Evolutionary conservation across 2,329 filamentous ascomycete species (phyloP).

Genomic region (Hypoxylon sp.): DNA sequence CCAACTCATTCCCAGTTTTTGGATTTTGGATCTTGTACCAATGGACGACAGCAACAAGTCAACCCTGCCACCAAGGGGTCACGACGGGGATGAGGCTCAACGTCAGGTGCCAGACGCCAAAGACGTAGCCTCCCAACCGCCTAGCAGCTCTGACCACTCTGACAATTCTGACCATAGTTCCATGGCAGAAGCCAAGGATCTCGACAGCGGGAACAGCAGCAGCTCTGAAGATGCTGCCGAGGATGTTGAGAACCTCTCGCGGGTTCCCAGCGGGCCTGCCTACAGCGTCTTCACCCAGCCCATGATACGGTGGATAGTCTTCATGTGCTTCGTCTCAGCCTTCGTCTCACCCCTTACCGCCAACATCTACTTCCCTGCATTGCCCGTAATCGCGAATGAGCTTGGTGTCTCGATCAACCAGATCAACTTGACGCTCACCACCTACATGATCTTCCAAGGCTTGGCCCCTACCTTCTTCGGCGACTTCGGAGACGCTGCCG

Average conservation of each 20-base stretch:
- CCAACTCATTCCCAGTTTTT: conserved; percentile 4
- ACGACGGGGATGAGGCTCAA: conserved; percentile 7
- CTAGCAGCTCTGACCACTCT: too few relatives aligned
- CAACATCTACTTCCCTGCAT: conserved; percentile 62
- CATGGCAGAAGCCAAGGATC: conserved; percentile 12
- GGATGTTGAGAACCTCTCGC: conserved; percentile 45
- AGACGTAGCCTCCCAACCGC: conserved; percentile 9
- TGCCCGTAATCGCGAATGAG: conserved; percentile 50
- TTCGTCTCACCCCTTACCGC: conserved; percentile 66
- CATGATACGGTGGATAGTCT: conserved; percentile 60
- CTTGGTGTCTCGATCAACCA: conserved; percentile 50
- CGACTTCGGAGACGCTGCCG: conserved; percentile 67
- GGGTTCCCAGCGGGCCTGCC: conserved; percentile 49
- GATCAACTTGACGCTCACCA: conserved; percentile 62
- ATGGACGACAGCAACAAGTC: conserved; percentile 34
- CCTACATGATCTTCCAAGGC: conserved; percentile 71
- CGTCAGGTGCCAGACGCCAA: conserved; percentile 17
- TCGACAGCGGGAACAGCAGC: conserved; percentile 19
- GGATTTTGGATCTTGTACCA: conserved; percentile 11
- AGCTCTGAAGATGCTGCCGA: conserved; percentile 24
- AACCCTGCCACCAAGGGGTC: background rate
- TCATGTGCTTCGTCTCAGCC: conserved; percentile 60
- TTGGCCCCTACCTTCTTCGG: conserved; percentile 68
- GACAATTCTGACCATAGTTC: conserved; percentile 2
- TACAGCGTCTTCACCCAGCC: conserved; percentile 52